Evolutionary conservation across 257 asterid species (phyloP).

Genomic region (Jasminum sambac): DNA sequence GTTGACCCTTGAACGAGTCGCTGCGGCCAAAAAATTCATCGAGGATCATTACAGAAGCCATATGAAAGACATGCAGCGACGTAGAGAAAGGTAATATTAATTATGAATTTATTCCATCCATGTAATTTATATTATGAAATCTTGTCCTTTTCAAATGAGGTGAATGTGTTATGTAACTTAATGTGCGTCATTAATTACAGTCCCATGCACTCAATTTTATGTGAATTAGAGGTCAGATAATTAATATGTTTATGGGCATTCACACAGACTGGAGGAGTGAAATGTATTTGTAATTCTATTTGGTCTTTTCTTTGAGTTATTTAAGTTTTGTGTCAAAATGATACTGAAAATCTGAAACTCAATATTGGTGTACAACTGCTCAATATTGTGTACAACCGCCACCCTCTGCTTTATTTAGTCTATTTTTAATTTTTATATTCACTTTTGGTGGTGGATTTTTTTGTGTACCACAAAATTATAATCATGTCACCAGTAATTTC

Average conservation of each 20-base stretch:
- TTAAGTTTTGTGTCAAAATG: background rate
- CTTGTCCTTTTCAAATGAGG: background rate
- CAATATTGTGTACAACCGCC: no score
- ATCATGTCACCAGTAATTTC: no score
- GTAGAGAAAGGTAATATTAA: slow-evolving; percentile 48
- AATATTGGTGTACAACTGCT: background rate
- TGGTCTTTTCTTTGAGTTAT: background rate
- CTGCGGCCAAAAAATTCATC: slow-evolving; percentile 77
- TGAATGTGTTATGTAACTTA: background rate
- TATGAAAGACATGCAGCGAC: slow-evolving; percentile 64
- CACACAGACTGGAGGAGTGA: background rate
- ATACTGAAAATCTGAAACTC: background rate
- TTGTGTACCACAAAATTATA: no score
- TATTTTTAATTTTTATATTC: no score
- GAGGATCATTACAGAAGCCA: slow-evolving; percentile 74
- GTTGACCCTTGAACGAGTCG: slow-evolving; percentile 74
- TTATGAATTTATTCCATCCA: background rate
- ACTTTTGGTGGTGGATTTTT: no score
- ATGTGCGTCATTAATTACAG: background rate
- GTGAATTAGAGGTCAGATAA: background rate
- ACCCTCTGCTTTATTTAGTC: no score
- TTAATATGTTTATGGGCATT: background rate
- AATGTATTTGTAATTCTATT: background rate
- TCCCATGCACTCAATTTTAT: background rate
- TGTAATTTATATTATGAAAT: background rate